Conservation (phyloP, 1,284 basidiomycete species). For the Naganishia sp. region DNA sequence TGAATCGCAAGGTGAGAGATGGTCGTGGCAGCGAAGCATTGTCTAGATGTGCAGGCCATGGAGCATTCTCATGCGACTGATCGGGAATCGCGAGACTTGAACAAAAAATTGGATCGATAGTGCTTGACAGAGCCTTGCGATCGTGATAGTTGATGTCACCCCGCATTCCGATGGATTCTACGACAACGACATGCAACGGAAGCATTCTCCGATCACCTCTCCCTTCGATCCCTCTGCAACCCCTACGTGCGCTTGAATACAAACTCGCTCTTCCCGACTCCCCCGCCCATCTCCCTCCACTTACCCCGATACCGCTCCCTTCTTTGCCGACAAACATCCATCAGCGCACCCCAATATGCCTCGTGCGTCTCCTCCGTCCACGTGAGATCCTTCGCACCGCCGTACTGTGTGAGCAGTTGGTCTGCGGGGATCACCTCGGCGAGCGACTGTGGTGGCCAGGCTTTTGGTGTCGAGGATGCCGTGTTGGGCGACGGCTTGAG, state of each 20-base stretch:
- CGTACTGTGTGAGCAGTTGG: slow-evolving; percentile 26
- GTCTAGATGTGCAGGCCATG: too few relatives aligned
- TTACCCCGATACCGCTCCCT: slow-evolving; percentile 11
- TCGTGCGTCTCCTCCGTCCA: slow-evolving; percentile 25
- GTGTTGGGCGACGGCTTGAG: background rate
- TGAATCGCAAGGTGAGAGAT: too few relatives aligned
- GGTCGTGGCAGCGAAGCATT: too few relatives aligned
- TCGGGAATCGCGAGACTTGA: too few relatives aligned
- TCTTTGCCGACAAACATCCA: slow-evolving; percentile 20
- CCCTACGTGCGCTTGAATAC: slow-evolving; percentile 49
- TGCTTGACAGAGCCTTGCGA: too few relatives aligned
- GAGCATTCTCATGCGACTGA: too few relatives aligned
- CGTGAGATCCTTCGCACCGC: slow-evolving; percentile 12
- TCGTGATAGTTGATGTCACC: too few relatives aligned
- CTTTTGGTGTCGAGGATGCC: background rate
- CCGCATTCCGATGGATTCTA: too few relatives aligned
- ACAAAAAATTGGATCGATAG: too few relatives aligned
- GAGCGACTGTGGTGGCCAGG: slow-evolving; percentile 10
- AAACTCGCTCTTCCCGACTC: slow-evolving; percentile 28
- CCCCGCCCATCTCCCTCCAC: slow-evolving; percentile 30
- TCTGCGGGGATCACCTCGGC: slow-evolving; percentile 23
- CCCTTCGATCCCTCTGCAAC: background rate
- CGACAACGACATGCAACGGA: too few relatives aligned
- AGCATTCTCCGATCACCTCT: background rate
- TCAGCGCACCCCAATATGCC: slow-evolving; percentile 28